Base-by-base conservation (phyloP, 139 green algal species). In the Micromonas pusilla region DNA sequence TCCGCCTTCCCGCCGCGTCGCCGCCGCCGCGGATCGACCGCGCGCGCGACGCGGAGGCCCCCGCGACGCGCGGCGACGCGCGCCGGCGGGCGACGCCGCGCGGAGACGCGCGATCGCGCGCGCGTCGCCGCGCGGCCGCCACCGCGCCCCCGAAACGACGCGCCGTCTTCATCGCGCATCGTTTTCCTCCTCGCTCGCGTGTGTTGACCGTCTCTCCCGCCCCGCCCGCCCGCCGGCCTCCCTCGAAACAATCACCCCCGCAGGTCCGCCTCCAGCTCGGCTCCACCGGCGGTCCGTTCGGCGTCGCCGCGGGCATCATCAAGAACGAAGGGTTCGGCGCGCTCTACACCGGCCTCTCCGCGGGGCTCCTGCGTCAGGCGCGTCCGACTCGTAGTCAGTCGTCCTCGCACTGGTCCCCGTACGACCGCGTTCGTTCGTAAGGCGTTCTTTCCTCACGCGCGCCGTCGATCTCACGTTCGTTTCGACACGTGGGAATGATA, bases 301-400 rank as follows among this genome's bases (percentile, higher is more conserved):
- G 57, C 3, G 68, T 89, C 30, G 81, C 82, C 37, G 36, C 64
- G 3, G 26, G 25, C 3, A 79, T 83, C 67, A 74, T 83, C 72
- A 83, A 82, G 52, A 38, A 84, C 28, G 80, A 91, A 16, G 88
- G 93, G 31, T 84, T 97, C 37, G 87, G 84, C 33, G 83, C 88
- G 26, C 80, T 98, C 57, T 98, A 98, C 88, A 96, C 60, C 26
- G 96, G 96, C 32, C 89, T 99, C 45, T 92, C 83, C 60, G 96
- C 96, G 4, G 96, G 96, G 32, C 88, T 99, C 60, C 85, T 99
- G 76, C 88, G 96, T 67, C 96, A 99, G n/a, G n/a, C n/a, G n/a
- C n/a, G n/a, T n/a, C n/a, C n/a, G n/a, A n/a, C n/a, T n/a, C n/a
- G n/a, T n/a, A n/a, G n/a, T n/a, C n/a, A n/a, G n/a, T n/a, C n/a